Evolutionary conservation across 2,329 filamentous ascomycete species (phyloP).

Genomic region (Aspergillus felis): DNA sequence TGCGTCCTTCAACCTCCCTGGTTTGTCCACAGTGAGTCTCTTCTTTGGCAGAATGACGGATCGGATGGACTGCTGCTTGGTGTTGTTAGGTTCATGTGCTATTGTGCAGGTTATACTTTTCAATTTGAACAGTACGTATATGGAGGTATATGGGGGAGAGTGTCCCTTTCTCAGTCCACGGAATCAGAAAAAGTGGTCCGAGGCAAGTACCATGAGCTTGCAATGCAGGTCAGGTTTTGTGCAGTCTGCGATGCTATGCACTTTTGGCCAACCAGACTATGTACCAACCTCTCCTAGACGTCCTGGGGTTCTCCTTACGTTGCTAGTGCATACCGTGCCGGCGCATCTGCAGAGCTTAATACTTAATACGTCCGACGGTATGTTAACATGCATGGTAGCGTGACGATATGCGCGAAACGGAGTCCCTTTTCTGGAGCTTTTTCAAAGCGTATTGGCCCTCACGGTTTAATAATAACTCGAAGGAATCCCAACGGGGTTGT

Average conservation of each 20-base stretch:
- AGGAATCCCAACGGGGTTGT: not conserved
- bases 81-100: not conserved
- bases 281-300: not conserved
- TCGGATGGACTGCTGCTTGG: not conserved
- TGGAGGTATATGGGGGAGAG: no score
- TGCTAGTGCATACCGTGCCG: slow-evolving; percentile 13
- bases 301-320: slow-evolving; percentile 10
- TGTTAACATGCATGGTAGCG: slow-evolving; percentile 5
- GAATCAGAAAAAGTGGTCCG: not conserved
- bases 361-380: slow-evolving; percentile 13
- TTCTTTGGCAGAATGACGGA: not conserved
- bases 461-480: not conserved
- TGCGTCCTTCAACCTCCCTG: not conserved
- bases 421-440: slow-evolving; percentile 1
- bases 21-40: not conserved
- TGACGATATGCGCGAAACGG: not conserved
- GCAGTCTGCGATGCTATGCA: no score
- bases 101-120: not conserved
- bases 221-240: no score
- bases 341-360: slow-evolving; percentile 10
- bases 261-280: not conserved
- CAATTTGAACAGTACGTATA: not conserved
- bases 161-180: not conserved
- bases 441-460: not conserved
- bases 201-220: no score